Percentiles rank a stretch among this genome's conserved stretches.
Evolutionary conservation across 2,329 filamentous ascomycete species (phyloP).

Genomic region (Teratosphaeria zuluensis): DNA sequence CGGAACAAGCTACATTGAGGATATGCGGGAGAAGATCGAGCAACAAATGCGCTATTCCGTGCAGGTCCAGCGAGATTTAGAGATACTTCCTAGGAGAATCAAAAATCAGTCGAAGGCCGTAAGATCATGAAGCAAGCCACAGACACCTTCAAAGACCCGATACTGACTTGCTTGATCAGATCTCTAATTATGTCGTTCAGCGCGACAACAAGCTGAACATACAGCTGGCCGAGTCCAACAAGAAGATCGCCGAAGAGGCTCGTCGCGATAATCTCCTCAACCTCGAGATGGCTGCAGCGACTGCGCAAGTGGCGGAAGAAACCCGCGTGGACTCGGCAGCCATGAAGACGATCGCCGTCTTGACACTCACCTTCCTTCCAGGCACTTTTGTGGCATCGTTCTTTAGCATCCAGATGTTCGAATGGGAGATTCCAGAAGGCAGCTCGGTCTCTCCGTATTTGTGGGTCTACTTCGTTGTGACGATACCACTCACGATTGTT

Average conservation of each 20-base stretch:
- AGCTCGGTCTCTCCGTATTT: slow-evolving; percentile 21
- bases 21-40: slow-evolving; percentile 26
- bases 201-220: slow-evolving; percentile 26
- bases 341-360: slow-evolving; percentile 38
- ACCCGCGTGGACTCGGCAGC: slow-evolving; percentile 29
- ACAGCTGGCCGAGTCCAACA: slow-evolving; percentile 23
- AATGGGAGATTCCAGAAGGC: slow-evolving; percentile 8
- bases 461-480: slow-evolving; percentile 25
- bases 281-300: slow-evolving; percentile 25
- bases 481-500: slow-evolving; percentile 22
- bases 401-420: slow-evolving; percentile 25
- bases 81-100: slow-evolving; percentile 25
- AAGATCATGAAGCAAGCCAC: slow-evolving; percentile 1
- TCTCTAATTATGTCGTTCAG: slow-evolving; percentile 25
- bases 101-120: slow-evolving; percentile 27
- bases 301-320: slow-evolving; percentile 24
- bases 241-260: slow-evolving; percentile 25
- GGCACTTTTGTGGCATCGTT: slow-evolving; percentile 28
- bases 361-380: slow-evolving; percentile 37
- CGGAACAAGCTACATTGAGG: slow-evolving; percentile 24
- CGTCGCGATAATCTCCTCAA: slow-evolving; percentile 25
- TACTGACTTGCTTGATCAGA: slow-evolving; percentile 7
- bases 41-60: slow-evolving; percentile 25
- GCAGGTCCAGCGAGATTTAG: slow-evolving; percentile 23
- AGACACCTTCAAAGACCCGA: neutral